Percentiles rank a stretch among this genome's conserved stretches.
phyloP scores from a whole-genome alignment of 1,284 basidiomycete species.

The Leccinum solheimii region DNA sequence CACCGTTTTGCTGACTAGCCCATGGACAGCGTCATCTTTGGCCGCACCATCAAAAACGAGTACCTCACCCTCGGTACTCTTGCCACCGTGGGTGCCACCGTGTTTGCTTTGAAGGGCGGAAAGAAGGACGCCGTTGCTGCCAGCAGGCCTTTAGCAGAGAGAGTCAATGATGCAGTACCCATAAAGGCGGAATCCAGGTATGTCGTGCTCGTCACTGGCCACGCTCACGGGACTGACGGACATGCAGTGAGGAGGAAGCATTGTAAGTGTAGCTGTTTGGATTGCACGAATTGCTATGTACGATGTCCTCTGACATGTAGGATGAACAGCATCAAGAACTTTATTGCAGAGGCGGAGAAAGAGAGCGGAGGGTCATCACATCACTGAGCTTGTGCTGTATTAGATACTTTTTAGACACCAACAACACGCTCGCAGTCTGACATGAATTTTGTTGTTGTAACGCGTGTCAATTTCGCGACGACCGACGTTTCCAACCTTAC shows the following conservation, averaged over 20 bases:
- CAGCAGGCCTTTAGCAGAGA: constrained; percentile 46
- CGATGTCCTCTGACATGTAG: constrained; percentile 41
- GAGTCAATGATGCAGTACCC: constrained; percentile 61
- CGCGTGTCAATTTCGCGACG: neutral
- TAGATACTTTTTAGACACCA: constrained; percentile 9
- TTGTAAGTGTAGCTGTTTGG: constrained; percentile 53
- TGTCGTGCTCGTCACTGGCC: constrained; percentile 26
- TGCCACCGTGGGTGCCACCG: constrained; percentile 50
- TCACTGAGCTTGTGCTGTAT: constrained; percentile 24
- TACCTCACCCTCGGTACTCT: constrained; percentile 72
- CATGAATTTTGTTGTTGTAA: constrained; percentile 3
- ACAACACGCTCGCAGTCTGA: constrained; percentile 3
- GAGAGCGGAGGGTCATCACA: constrained; percentile 43
- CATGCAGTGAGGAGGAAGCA: constrained; percentile 62
- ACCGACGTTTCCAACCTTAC: neutral
- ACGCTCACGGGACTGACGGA: constrained; percentile 7
- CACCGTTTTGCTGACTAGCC: constrained; percentile 12
- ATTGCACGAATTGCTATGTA: constrained; percentile 24
- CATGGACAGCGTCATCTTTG: constrained; percentile 61
- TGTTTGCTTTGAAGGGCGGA: constrained; percentile 54
- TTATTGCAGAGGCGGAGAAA: constrained; percentile 78
- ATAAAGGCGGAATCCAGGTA: constrained; percentile 66
- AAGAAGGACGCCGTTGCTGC: constrained; percentile 46
- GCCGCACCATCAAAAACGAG: constrained; percentile 75
- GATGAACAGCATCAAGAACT: constrained; percentile 69